Evolutionary conservation across 2,329 filamentous ascomycete genomes (phyloP).

Genomic region (Pseudogymnoascus verrucosus): DNA sequence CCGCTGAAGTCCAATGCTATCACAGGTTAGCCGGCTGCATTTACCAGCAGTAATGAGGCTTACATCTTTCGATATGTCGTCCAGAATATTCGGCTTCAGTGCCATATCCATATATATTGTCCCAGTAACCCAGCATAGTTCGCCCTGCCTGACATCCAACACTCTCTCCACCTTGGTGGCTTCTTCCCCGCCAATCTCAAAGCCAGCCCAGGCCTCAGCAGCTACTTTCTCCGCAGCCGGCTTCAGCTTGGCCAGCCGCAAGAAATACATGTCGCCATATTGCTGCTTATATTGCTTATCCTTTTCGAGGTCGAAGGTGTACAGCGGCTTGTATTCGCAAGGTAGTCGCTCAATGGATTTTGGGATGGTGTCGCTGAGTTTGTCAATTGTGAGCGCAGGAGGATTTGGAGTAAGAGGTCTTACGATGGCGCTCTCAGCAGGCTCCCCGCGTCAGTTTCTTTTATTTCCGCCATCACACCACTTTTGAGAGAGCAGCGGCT

Average conservation of each 20-base stretch:
- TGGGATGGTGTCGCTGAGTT: constrained; percentile 30
- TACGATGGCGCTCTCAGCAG: constrained; percentile 44
- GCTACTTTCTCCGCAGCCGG: constrained; percentile 71
- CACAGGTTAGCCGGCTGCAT: background rate
- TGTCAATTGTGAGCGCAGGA: background rate
- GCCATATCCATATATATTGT: constrained; percentile 98
- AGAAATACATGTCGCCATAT: constrained; percentile 95
- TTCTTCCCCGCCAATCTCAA: constrained; percentile 67
- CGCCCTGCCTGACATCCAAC: constrained; percentile 88
- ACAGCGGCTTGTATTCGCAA: constrained; percentile 64
- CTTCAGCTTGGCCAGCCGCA: constrained; percentile 81
- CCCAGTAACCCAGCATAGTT: constrained; percentile 90
- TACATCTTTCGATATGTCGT: constrained; percentile 90
- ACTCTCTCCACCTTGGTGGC: constrained; percentile 77
- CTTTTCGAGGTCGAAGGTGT: constrained; percentile 65
- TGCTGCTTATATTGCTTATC: constrained; percentile 81
- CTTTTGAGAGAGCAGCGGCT: background rate
- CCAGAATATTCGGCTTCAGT: constrained; percentile 89
- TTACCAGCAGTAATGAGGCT: constrained; percentile 21
- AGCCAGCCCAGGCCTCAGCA: constrained; percentile 65
- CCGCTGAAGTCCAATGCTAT: constrained; percentile 82
- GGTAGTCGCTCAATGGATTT: constrained; percentile 43
- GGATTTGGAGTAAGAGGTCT: constrained; percentile 19
- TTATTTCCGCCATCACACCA: constrained; percentile 17
- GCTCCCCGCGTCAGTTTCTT: constrained; percentile 23